phyloP scores from a whole-genome alignment of 169 alveolate genomes.

The Plasmodium falciparum region DNA sequence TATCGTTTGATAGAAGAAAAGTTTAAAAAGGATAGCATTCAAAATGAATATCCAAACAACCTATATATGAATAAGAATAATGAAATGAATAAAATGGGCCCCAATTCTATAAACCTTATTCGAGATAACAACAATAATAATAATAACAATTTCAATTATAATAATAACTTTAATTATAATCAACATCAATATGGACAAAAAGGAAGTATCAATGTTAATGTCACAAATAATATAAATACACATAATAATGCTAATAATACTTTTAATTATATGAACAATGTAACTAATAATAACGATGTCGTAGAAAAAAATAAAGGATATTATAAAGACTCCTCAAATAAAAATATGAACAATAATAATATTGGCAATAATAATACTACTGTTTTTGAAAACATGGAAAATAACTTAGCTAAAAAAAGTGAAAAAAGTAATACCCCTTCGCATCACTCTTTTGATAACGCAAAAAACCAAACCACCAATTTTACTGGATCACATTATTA shows the following conservation, averaged over 20 bases:
- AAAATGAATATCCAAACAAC: constrained; percentile 8
- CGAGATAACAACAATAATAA: neutral
- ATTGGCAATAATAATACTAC: neutral
- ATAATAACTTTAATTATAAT: constrained; percentile 3
- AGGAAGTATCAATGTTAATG: neutral
- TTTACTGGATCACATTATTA: neutral
- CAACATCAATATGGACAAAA: neutral
- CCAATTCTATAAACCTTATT: neutral
- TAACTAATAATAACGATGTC: neutral
- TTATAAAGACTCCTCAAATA: neutral
- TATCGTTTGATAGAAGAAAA: constrained; percentile 39
- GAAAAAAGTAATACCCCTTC: neutral
- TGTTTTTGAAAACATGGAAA: neutral
- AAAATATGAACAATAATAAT: constrained; percentile 1
- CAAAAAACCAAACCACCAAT: constrained; percentile 14
- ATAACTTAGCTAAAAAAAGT: constrained; percentile 10
- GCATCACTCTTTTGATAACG: neutral
- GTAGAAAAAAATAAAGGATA: neutral
- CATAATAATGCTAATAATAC: neutral
- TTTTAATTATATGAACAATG: no score
- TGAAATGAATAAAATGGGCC: constrained; percentile 1
- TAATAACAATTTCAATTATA: no score
- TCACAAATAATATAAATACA: neutral
- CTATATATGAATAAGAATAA: constrained; percentile 27
- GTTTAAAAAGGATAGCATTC: constrained; percentile 13